Conservation (phyloP, 1,284 basidiomycete species). For the Phlebopus sp. region DNA sequence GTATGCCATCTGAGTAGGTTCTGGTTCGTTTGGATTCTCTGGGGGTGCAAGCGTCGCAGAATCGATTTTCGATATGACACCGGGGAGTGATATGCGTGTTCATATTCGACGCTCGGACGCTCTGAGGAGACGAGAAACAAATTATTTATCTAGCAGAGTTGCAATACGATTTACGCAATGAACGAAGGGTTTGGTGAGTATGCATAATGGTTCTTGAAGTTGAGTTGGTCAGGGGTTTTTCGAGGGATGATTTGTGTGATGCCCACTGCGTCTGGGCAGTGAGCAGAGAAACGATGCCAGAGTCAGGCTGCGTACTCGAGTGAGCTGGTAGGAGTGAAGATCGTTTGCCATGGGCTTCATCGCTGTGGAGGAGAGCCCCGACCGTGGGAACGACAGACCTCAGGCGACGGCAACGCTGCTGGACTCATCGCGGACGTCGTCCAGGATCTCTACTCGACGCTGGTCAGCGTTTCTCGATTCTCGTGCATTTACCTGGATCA, state of each 20-base stretch:
- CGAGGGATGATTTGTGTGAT: background rate
- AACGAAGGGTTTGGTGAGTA: constrained; percentile 36
- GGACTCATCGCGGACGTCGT: too few relatives aligned
- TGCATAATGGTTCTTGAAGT: constrained; percentile 34
- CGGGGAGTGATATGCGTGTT: background rate
- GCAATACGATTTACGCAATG: constrained; percentile 33
- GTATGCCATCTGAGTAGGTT: constrained; percentile 26
- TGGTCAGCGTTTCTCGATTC: too few relatives aligned
- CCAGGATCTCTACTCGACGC: too few relatives aligned
- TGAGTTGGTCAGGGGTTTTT: background rate
- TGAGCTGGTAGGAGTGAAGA: constrained; percentile 15
- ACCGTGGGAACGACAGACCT: too few relatives aligned
- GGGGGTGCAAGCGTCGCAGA: background rate
- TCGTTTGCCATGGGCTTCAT: too few relatives aligned
- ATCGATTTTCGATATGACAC: background rate
- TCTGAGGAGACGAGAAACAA: constrained; percentile 22
- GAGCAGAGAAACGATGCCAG: constrained; percentile 30
- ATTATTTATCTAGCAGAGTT: constrained; percentile 29
- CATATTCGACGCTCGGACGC: constrained; percentile 1
- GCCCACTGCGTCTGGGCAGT: constrained; percentile 32
- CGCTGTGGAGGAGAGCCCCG: too few relatives aligned
- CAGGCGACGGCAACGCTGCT: too few relatives aligned
- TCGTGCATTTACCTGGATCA: too few relatives aligned
- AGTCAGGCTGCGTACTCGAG: constrained; percentile 27
- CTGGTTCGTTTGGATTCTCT: constrained; percentile 1